These are phyloP conservation scores for Phyllosticta citribraziliensis DNA, from an alignment of 2,329 filamentous ascomycete species.

Conservation along the genomic window DNA sequence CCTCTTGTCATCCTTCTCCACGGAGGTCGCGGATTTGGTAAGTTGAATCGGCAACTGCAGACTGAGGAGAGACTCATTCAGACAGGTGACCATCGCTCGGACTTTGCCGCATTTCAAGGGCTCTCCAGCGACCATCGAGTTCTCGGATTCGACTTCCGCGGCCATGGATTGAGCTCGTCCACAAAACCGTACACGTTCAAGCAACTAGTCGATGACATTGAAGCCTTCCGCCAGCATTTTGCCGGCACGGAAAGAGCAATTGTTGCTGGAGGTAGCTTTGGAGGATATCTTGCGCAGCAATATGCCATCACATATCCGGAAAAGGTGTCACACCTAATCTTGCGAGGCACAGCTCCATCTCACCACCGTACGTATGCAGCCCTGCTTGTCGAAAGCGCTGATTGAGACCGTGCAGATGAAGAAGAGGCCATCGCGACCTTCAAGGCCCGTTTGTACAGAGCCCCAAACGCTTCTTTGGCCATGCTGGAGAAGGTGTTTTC, in stretches of 20 bases:
- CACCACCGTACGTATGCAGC: conserved; percentile 25
- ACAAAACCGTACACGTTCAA: conserved; percentile 19
- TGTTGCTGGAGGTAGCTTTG: conserved; percentile 32
- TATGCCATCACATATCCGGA: conserved; percentile 30
- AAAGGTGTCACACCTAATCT: conserved; percentile 24
- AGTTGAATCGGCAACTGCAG: neutral
- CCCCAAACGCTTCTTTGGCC: conserved; percentile 27
- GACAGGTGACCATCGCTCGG: conserved; percentile 26
- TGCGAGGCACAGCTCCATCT: conserved; percentile 29
- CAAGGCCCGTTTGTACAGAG: conserved; percentile 23
- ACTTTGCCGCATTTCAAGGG: conserved; percentile 25
- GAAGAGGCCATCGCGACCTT: conserved; percentile 24
- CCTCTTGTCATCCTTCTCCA: conserved; percentile 30
- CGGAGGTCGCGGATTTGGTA: conserved; percentile 29
- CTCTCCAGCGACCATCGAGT: conserved; percentile 21
- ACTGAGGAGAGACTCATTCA: neutral
- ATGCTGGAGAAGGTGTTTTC: conserved; percentile 34
- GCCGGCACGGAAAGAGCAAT: conserved; percentile 18
- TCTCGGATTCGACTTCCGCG: conserved; percentile 29
- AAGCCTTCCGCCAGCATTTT: conserved; percentile 22
- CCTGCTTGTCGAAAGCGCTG: neutral
- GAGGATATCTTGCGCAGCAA: conserved; percentile 31
- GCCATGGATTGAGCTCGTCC: conserved; percentile 27
- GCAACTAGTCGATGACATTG: conserved; percentile 31
- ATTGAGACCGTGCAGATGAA: conserved; percentile 19